Evolutionary conservation across 2,329 filamentous ascomycete species (phyloP), one percentile per base, ranked within the genome.

Genomic region (Aciculosporium take): DNA sequence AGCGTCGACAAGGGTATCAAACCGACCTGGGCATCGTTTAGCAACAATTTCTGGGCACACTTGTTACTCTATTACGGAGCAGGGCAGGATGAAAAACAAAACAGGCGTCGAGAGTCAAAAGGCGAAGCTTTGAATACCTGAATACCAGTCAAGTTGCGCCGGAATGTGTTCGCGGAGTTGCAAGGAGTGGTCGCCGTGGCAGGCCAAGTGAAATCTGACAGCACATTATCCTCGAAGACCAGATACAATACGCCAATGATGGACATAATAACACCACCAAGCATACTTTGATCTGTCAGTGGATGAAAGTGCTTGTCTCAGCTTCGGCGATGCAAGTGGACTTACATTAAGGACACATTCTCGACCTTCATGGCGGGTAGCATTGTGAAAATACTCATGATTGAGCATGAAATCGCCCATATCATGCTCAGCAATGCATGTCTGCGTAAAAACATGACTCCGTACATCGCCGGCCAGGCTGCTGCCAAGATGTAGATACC

Each of bases 351-450:
- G 42, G 67, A 70, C 4, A 86, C 57, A 51, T 82, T 76, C 56
- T 98, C 93, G 1, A 76, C 66, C 60, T 96, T 98, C 60, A 84
- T 80, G 2, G 85, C 91, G 1, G 85, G 83, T 2, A 98, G 68
- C 12, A 96, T 62, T 0, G 91, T 98, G 55, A 98, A 98, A 3
- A 74, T 72, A 57, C 89, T 91, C 87, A 96, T 94, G 4, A 79
- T 64, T 2, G 80, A 50, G 59, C 88, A 95, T 4, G 84, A 83
- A 29, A 80, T 52, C 7, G 73, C 69, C 91, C 91, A 98, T 1
- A 77, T 76, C 0, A 67, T 61, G 40, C 75, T 74, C 2, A 94
- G 69, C 4, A 72, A 55, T 10, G 65, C 55, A 54, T 96, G 81
- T 21, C 72, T 63, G 40, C 64, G 69, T 7, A 95, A 49, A 53